Evolutionary conservation across 805 yeast genomes (phyloP), one percentile per base, ranked within the genome.

Genomic region (Lipomyces yamanashiensis): DNA sequence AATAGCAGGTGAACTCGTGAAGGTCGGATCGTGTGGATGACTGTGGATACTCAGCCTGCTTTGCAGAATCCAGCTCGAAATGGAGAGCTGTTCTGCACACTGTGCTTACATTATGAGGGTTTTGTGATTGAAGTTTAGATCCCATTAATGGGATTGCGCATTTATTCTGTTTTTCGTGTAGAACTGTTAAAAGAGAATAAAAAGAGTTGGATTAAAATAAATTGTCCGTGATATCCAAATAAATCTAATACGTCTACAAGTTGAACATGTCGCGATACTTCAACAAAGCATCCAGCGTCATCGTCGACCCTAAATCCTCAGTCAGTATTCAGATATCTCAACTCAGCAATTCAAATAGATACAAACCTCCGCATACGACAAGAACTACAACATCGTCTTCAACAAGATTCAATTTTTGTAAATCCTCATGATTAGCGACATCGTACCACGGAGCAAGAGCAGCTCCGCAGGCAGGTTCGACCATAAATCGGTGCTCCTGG

Each of bases 391-490:
- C 49, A 36, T 56, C 53, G 21, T 61, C 61, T 7, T 12, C 7
- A 2, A 6, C 40, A 19, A 61, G 17, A 8, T 19, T 21, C 10
- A 64, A 21, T 23, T 19, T 23, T 1, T 48, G 53, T 17, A 21
- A 23, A 17, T 34, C 21, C 23, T 37, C 49, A 37, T 48, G 37
- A 15, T 51, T 51, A 17, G 23, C 43, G 9, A n/a, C n/a, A 17
- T 59, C 39, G 33, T 60, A 60, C 40, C 77, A 59, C 7, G 85
- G 78, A 23, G 87, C 81, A 36, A 87, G 72, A 0, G 90, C 84
- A 1, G 89, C 89, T 2, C 90, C 90, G 73, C 91, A 87, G 0
- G 91, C 91, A 0, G 90, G 90, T 72, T 87, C 91, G 0, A 86
- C 83, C 28, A 84, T 74, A 52, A 78, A 76, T 61, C 82, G 82